Conservation (phyloP, 2,329 filamentous ascomycete genomes). For the Penicillium fuscoglaucum region DNA sequence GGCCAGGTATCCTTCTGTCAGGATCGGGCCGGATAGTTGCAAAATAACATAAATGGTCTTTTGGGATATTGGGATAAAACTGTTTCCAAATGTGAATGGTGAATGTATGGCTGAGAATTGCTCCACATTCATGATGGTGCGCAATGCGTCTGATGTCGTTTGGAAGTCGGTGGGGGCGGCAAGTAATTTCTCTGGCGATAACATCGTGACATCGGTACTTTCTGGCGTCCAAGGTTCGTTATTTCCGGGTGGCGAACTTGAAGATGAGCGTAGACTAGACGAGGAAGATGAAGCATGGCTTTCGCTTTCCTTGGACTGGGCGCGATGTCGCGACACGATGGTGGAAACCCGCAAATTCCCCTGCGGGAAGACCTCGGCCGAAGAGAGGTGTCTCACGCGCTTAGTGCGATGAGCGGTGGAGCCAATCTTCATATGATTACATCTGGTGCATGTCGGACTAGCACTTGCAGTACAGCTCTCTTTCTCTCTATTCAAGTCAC, state of each 20-base stretch:
- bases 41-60: slow-evolving; percentile 21
- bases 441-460: slow-evolving; percentile 21
- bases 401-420: slow-evolving; percentile 19
- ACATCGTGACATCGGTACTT: slow-evolving; percentile 2
- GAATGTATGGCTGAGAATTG: slow-evolving; percentile 24
- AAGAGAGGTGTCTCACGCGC: slow-evolving; percentile 19
- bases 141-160: slow-evolving; percentile 21
- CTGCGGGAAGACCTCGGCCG: slow-evolving; percentile 18
- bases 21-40: slow-evolving; percentile 17
- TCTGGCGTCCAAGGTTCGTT: slow-evolving; percentile 7
- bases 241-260: slow-evolving; percentile 2
- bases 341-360: slow-evolving; percentile 21
- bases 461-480: slow-evolving; percentile 22
- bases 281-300: slow-evolving; percentile 10
- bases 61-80: slow-evolving; percentile 20
- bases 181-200: slow-evolving; percentile 22
- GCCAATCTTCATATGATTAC: slow-evolving; percentile 23
- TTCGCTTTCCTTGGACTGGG: slow-evolving; percentile 4
- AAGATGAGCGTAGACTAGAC: slow-evolving; percentile 10
- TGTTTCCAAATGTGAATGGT: slow-evolving; percentile 23
- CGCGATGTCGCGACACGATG: slow-evolving; percentile 8
- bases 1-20: slow-evolving; percentile 26
- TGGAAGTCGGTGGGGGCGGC: slow-evolving; percentile 13
- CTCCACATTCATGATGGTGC: slow-evolving; percentile 20
- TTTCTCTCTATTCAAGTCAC: slow-evolving; percentile 21